A percentile compares a stretch with the other conserved stretches of the same genome.
Conservation (phyloP, 805 yeast genomes). For the Hanseniaspora meyeri region DNA sequence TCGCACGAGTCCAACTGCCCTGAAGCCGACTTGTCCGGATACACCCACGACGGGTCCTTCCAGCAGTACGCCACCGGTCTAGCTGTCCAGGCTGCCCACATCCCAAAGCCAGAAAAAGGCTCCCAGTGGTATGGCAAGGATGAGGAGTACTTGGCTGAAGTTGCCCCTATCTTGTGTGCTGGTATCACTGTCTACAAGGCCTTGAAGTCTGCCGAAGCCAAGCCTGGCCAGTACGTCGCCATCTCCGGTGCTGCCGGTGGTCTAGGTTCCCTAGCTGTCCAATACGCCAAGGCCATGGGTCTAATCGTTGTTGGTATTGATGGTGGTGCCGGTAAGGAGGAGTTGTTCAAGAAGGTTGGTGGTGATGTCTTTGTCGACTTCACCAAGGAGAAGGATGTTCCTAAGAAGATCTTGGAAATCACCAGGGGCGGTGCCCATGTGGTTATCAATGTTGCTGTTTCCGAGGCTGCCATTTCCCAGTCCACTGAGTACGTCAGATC, state of each 20-base stretch:
- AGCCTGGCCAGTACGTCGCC: conserved; percentile 62
- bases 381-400: conserved; percentile 39
- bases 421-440: conserved; percentile 61
- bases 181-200: conserved; percentile 62
- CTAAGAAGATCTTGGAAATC: conserved; percentile 33
- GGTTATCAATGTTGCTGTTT: conserved; percentile 51
- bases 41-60: conserved; percentile 60
- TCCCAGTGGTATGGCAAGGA: conserved; percentile 13
- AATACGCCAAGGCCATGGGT: conserved; percentile 69
- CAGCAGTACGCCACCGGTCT: conserved; percentile 56
- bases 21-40: conserved; percentile 58
- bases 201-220: conserved; percentile 42
- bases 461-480: conserved; percentile 40
- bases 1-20: conserved; percentile 55
- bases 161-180: conserved; percentile 55
- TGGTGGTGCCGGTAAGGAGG: conserved; percentile 58
- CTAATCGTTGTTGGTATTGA: conserved; percentile 58
- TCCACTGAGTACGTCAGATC: conserved; percentile 42
- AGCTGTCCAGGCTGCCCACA: conserved; percentile 50
- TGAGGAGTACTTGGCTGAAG: conserved; percentile 42
- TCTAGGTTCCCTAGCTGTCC: conserved; percentile 62
- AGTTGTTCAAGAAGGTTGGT: conserved; percentile 42
- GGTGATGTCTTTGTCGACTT: conserved; percentile 54
- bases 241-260: conserved; percentile 78
- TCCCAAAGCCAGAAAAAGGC: conserved; percentile 28